Percentiles rank a stretch among this genome's conserved stretches.
phyloP scores from a whole-genome alignment of 805 yeast species.

The Metschnikowia borealis region DNA sequence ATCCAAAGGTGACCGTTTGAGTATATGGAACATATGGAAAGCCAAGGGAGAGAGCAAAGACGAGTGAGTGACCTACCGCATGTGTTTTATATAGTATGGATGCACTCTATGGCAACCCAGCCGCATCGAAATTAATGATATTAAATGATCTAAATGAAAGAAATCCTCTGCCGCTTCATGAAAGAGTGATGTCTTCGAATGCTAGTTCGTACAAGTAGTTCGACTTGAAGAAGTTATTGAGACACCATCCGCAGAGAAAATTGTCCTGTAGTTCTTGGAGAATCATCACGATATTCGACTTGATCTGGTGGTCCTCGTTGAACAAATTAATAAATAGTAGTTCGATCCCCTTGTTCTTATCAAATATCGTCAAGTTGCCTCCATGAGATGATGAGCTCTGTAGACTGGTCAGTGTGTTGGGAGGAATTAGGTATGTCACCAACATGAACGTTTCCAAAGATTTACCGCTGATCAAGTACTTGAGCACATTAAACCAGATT shows the following conservation, averaged over 20 bases:
- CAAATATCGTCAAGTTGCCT: conserved; percentile 39
- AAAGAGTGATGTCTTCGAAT: conserved; percentile 27
- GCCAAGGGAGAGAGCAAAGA: conserved; percentile 5
- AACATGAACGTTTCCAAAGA: conserved; percentile 38
- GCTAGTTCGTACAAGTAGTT: conserved; percentile 41
- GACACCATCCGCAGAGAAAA: conserved; percentile 44
- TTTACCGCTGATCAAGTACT: conserved; percentile 39
- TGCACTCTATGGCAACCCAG: not conserved
- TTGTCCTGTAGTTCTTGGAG: conserved; percentile 42
- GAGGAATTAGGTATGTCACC: conserved; percentile 40
- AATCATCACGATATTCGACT: conserved; percentile 38
- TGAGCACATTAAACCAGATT: conserved; percentile 41
- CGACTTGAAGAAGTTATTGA: conserved; percentile 32
- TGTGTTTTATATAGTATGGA: not conserved
- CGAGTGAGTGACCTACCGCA: too few species aligned
- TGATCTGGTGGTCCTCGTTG: conserved; percentile 38
- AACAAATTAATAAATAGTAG: conserved; percentile 38
- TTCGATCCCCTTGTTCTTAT: conserved; percentile 44
- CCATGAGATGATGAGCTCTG: conserved; percentile 37
- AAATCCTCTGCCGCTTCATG: not conserved
- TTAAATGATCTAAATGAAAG: not conserved
- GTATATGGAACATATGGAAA: conserved; percentile 23
- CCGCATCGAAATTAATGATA: not conserved
- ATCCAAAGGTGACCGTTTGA: conserved; percentile 51
- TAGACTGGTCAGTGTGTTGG: conserved; percentile 35